These are phyloP conservation scores for Cercospora sp. DNA, from an alignment of 2,329 filamentous ascomycete species.

Conservation along the genomic window DNA sequence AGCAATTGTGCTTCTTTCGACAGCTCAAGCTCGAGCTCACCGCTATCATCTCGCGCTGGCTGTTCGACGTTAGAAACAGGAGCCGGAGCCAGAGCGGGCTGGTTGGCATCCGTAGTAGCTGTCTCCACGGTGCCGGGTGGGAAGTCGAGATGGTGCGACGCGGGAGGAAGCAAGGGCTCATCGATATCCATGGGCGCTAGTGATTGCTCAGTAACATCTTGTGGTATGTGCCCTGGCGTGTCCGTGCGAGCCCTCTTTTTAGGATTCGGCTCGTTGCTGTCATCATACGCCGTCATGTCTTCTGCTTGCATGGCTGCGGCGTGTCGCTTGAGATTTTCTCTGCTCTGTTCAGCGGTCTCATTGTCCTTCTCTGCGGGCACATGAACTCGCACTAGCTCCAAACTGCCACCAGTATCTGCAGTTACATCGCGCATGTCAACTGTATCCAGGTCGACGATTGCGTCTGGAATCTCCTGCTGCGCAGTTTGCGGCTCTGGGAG, in stretches of 20 bases:
- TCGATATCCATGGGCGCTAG: neutral
- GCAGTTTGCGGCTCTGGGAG: neutral
- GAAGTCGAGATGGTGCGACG: neutral
- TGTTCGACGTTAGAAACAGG: neutral
- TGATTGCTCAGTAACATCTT: neutral
- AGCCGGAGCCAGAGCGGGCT: neutral
- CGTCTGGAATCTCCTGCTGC: neutral
- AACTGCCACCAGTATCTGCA: neutral
- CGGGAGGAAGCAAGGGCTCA: neutral
- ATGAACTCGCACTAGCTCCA: neutral
- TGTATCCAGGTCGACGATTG: neutral
- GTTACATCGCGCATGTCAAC: neutral
- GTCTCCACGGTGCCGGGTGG: neutral
- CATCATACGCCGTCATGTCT: neutral
- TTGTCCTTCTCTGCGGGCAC: neutral
- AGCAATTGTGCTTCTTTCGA: neutral
- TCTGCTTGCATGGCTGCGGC: neutral
- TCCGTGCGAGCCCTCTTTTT: conserved; percentile 1
- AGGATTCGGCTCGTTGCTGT: neutral
- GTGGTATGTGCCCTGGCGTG: neutral
- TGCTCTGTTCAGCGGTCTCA: neutral
- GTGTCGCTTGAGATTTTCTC: neutral
- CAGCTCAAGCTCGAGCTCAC: neutral
- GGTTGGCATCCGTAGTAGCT: neutral
- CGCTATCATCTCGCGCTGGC: neutral